A percentile compares a stretch with the other conserved stretches of the same genome.
Evolutionary conservation across 495 filamentous ascomycete species (phyloP).

Genomic region (Aspergillus steynii): DNA sequence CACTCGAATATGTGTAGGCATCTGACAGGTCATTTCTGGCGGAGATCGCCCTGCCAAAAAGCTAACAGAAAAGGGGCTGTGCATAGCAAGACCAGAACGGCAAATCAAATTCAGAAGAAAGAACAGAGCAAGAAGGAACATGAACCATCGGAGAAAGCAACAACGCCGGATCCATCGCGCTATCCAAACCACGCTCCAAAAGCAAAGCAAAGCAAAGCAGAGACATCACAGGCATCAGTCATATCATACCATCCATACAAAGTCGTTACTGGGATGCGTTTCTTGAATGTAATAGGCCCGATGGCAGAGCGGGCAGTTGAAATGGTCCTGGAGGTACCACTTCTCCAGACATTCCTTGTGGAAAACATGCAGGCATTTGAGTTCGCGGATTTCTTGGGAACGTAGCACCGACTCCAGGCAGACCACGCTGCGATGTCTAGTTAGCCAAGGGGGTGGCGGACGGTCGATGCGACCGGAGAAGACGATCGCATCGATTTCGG

Average conservation of each 20-base stretch:
- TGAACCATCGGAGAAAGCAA: neutral
- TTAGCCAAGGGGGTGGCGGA: neutral
- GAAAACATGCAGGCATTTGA: slow-evolving; percentile 49
- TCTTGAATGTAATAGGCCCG: slow-evolving; percentile 39
- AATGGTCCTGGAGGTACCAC: slow-evolving; percentile 48
- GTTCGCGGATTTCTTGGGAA: slow-evolving; percentile 42
- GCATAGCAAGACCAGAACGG: neutral
- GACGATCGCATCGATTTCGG: neutral
- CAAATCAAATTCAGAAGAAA: neutral
- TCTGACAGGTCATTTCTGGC: neutral
- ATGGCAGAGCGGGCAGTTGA: slow-evolving; percentile 47
- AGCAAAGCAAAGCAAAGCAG: neutral
- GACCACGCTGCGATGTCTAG: slow-evolving; percentile 30
- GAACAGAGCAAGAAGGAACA: neutral
- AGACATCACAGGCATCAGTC: slow-evolving; percentile 6
- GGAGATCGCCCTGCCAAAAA: neutral
- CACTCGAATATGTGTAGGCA: neutral
- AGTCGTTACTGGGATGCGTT: slow-evolving; percentile 35
- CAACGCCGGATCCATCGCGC: slow-evolving; percentile 3
- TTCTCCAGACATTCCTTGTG: slow-evolving; percentile 48
- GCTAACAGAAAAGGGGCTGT: neutral
- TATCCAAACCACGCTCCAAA: slow-evolving; percentile 3
- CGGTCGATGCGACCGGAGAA: neutral
- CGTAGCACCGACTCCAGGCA: slow-evolving; percentile 45
- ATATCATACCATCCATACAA: slow-evolving; percentile 46